Percentiles rank a stretch among this genome's conserved stretches.
Evolutionary conservation across 352 stramenopile species (phyloP).

Genomic region (Halophytophthora batemanensis): DNA sequence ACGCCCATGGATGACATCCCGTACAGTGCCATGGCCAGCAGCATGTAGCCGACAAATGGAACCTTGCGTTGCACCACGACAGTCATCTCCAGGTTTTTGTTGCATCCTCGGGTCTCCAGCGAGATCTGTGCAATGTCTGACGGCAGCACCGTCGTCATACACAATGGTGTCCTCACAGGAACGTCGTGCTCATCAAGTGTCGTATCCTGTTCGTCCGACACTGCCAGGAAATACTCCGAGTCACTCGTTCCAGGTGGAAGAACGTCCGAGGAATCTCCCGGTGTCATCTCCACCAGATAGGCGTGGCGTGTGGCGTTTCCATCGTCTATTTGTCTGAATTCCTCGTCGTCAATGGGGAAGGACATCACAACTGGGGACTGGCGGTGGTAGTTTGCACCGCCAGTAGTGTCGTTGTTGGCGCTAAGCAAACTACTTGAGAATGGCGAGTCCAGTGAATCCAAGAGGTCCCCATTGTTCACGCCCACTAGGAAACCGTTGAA

Average conservation of each 20-base stretch:
- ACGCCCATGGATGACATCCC: slow-evolving; percentile 77
- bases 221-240: slow-evolving; percentile 69
- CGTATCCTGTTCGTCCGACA: slow-evolving; percentile 44
- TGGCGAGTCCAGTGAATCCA: slow-evolving; percentile 30
- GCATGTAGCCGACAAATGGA: slow-evolving; percentile 64
- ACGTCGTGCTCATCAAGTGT: slow-evolving; percentile 31
- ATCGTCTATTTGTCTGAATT: slow-evolving; percentile 51
- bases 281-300: slow-evolving; percentile 81
- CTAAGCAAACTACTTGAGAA: no score
- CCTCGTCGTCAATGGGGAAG: slow-evolving; percentile 72
- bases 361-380: slow-evolving; percentile 61
- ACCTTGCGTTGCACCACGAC: slow-evolving; percentile 67
- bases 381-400: slow-evolving; percentile 31
- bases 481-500: slow-evolving; percentile 77
- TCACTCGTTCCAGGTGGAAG: slow-evolving; percentile 28
- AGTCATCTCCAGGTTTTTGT: slow-evolving; percentile 69
- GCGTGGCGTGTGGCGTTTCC: slow-evolving; percentile 49
- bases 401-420: no score
- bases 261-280: slow-evolving; percentile 37
- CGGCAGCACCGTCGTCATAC: slow-evolving; percentile 45
- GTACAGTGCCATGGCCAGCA: slow-evolving; percentile 66
- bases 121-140: slow-evolving; percentile 74
- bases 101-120: slow-evolving; percentile 61
- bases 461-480: slow-evolving; percentile 50
- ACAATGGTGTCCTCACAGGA: slow-evolving; percentile 24